phyloP scores from a whole-genome alignment of 345 rosid genomes.

The Psidium guajava region DNA sequence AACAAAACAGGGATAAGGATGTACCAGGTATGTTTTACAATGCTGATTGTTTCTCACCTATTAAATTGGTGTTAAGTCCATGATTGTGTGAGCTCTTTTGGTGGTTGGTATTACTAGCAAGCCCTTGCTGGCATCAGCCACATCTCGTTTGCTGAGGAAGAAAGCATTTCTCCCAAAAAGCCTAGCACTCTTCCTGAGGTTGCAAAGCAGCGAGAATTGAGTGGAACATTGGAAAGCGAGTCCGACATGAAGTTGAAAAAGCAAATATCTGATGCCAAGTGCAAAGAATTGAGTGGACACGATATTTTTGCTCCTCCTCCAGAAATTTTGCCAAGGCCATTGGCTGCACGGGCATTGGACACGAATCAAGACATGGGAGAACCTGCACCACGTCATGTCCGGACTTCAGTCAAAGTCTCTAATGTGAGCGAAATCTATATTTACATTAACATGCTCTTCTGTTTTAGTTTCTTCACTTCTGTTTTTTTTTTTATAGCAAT shows the following conservation, averaged over 20 bases:
- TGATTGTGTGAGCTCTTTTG: background rate
- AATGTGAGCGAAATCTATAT: conserved; percentile 1
- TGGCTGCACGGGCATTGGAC: conserved; percentile 56
- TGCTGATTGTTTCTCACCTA: background rate
- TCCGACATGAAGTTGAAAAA: conserved; percentile 51
- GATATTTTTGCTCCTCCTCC: conserved; percentile 97
- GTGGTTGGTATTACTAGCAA: conserved; percentile 36
- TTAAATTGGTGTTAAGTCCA: background rate
- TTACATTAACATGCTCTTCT: background rate
- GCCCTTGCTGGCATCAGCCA: conserved; percentile 82
- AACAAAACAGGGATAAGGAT: conserved; percentile 30
- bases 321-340: conserved; percentile 75
- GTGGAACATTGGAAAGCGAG: conserved; percentile 67
- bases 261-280: conserved; percentile 81
- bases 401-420: conserved; percentile 19
- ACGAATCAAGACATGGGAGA: conserved; percentile 64
- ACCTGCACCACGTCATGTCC: conserved; percentile 23
- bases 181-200: conserved; percentile 69
- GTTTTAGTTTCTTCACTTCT: background rate
- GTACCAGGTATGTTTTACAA: conserved; percentile 51
- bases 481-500: background rate
- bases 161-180: conserved; percentile 57
- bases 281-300: conserved; percentile 84
- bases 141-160: conserved; percentile 87
- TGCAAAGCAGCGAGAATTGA: conserved; percentile 91